These are phyloP conservation scores for Arthrinium phaeospermum DNA, from an alignment of 2,329 filamentous ascomycete genomes.

Conservation along the genomic window DNA sequence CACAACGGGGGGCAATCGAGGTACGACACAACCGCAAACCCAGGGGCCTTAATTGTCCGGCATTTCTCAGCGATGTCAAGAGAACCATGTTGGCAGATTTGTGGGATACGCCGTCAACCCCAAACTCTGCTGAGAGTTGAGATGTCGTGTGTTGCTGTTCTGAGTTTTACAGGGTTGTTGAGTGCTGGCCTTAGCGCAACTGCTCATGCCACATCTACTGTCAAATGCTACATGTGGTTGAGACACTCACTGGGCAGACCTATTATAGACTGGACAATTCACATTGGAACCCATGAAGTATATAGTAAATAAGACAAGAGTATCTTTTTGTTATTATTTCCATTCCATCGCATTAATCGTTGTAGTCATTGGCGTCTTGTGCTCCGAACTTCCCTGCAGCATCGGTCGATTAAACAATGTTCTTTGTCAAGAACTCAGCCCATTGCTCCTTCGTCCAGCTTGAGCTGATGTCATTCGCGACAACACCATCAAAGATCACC, in stretches of 20 bases:
- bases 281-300: neutral
- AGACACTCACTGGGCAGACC: neutral
- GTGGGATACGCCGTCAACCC: neutral
- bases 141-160: neutral
- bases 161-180: constrained; percentile 13
- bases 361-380: neutral
- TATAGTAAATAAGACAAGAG: neutral
- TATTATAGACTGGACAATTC: neutral
- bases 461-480: constrained; percentile 79
- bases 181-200: constrained; percentile 12
- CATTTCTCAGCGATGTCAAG: constrained; percentile 27
- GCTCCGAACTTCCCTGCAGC: neutral
- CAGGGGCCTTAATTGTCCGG: constrained; percentile 23
- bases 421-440: constrained; percentile 78
- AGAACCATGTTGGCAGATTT: constrained; percentile 29
- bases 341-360: neutral
- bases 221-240: neutral
- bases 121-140: neutral
- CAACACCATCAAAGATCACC: constrained; percentile 84
- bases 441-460: constrained; percentile 82
- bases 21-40: constrained; percentile 18
- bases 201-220: neutral
- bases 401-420: constrained; percentile 44
- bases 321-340: too few relatives aligned
- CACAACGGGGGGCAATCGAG: constrained; percentile 19